These are phyloP conservation scores for Pseudisothecium myosuroides DNA, from an alignment of 225 moss, liverwort and hornwort genomes.

Conservation along the genomic window DNA sequence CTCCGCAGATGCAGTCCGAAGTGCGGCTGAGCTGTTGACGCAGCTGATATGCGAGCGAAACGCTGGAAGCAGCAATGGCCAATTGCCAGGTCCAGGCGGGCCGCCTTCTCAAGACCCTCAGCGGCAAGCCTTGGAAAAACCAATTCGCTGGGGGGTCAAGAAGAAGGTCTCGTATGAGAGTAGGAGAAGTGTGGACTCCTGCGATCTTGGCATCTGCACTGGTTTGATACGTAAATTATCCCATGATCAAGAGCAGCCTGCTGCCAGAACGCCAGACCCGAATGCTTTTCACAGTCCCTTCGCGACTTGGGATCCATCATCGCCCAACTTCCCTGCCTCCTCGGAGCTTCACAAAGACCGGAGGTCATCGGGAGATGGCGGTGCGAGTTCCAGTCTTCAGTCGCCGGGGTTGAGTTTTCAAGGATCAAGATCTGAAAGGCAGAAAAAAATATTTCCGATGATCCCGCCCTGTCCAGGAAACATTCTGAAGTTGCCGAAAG, in stretches of 20 bases:
- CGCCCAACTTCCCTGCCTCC: background rate
- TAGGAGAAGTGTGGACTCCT: slow-evolving; percentile 23
- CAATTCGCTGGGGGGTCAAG: slow-evolving; percentile 46
- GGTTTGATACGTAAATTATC: background rate
- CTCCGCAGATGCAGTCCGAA: slow-evolving; percentile 16
- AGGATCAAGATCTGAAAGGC: slow-evolving; percentile 2
- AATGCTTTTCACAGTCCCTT: background rate
- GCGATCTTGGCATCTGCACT: slow-evolving; percentile 25
- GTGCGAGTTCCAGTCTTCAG: background rate
- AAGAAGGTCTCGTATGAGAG: slow-evolving; percentile 46
- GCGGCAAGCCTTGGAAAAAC: background rate
- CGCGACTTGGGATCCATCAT: background rate
- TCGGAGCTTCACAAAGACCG: background rate
- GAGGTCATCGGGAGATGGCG: background rate
- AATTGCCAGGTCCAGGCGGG: background rate
- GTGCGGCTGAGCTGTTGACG: slow-evolving; percentile 41
- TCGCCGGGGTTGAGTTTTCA: background rate
- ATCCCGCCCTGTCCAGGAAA: background rate
- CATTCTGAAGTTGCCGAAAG: slow-evolving; percentile 44
- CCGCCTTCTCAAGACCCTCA: background rate
- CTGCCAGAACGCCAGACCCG: background rate
- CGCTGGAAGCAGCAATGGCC: background rate
- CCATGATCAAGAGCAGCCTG: background rate
- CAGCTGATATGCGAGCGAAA: slow-evolving; percentile 6
- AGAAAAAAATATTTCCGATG: background rate